Evolutionary conservation across 768 basidiomycete genomes (phyloP).

Genomic region (Lentinus brumalis): DNA sequence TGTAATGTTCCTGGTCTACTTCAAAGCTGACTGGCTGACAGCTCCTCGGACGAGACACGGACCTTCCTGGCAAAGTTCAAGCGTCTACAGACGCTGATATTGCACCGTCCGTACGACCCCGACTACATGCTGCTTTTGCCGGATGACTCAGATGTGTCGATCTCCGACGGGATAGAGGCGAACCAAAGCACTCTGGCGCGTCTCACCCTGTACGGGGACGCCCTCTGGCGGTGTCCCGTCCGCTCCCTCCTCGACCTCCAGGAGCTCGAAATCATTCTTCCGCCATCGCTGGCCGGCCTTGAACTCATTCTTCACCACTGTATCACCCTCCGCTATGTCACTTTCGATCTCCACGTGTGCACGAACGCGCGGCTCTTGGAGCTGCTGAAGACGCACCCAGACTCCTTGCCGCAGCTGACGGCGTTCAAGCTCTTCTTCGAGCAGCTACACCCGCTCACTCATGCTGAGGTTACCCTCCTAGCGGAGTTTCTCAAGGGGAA

Average conservation of each 20-base stretch:
- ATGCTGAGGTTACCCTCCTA: too few relatives aligned
- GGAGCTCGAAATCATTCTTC: conserved; percentile 6
- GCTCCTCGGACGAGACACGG: background rate
- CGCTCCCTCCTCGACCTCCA: conserved; percentile 2
- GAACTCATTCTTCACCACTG: conserved; percentile 10
- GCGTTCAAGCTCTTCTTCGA: conserved; percentile 13
- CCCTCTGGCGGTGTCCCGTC: conserved; percentile 5
- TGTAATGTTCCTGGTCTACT: background rate
- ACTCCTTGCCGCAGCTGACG: conserved; percentile 2
- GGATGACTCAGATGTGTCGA: background rate
- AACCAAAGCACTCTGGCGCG: background rate
- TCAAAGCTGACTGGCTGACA: background rate
- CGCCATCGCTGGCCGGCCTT: background rate
- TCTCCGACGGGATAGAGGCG: background rate
- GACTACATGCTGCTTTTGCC: background rate
- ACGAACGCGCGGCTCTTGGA: background rate
- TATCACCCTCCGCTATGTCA: conserved; percentile 4
- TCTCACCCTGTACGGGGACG: conserved; percentile 2
- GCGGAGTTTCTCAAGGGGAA: too few relatives aligned
- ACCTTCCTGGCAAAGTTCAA: background rate
- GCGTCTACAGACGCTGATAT: too few relatives aligned
- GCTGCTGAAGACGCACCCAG: background rate
- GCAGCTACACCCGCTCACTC: background rate
- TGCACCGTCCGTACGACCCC: background rate
- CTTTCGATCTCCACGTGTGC: background rate